These are phyloP conservation scores for Dipodascus geniculatus DNA, from an alignment of 805 yeast genomes.

Conservation along the genomic window DNA sequence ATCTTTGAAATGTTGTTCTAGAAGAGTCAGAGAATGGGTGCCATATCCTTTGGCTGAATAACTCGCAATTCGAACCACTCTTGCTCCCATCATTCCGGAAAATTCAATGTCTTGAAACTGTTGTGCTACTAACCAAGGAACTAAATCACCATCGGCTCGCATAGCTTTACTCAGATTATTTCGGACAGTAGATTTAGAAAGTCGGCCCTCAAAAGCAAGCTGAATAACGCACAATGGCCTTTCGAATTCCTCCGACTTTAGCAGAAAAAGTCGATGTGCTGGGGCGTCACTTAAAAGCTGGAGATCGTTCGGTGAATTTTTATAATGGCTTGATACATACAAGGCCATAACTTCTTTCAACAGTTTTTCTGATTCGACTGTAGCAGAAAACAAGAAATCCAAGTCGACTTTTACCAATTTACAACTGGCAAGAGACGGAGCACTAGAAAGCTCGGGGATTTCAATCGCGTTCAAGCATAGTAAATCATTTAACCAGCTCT, in stretches of 20 bases:
- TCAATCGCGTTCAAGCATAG: conserved; percentile 80
- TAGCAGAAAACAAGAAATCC: conserved; percentile 91
- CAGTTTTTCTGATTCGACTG: conserved; percentile 92
- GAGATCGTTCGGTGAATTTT: conserved; percentile 93
- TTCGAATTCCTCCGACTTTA: conserved; percentile 57
- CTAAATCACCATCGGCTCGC: conserved; percentile 96
- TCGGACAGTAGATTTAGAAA: conserved; percentile 81
- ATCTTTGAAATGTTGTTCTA: conserved; percentile 86
- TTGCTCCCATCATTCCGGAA: conserved; percentile 91
- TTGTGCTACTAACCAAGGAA: conserved; percentile 95
- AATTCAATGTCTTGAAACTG: conserved; percentile 98
- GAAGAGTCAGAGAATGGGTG: conserved; percentile 71
- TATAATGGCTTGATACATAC: conserved; percentile 93
- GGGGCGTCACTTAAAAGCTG: conserved; percentile 98
- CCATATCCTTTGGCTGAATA: conserved; percentile 99
- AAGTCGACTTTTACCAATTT: conserved; percentile 80
- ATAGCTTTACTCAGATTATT: conserved; percentile 82
- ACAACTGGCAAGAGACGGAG: conserved; percentile 79
- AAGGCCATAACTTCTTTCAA: conserved; percentile 95
- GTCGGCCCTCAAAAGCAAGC: conserved; percentile 92
- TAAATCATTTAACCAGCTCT: conserved; percentile 87
- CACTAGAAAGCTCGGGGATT: conserved; percentile 14
- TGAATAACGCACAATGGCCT: conserved; percentile 95
- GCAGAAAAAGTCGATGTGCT: conserved; percentile 89
- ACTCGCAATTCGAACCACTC: conserved; percentile 96